Percentiles rank a stretch among this genome's conserved stretches.
Evolutionary conservation across 2,329 filamentous ascomycete species (phyloP).

Genomic region (Didymella arachidicola): DNA sequence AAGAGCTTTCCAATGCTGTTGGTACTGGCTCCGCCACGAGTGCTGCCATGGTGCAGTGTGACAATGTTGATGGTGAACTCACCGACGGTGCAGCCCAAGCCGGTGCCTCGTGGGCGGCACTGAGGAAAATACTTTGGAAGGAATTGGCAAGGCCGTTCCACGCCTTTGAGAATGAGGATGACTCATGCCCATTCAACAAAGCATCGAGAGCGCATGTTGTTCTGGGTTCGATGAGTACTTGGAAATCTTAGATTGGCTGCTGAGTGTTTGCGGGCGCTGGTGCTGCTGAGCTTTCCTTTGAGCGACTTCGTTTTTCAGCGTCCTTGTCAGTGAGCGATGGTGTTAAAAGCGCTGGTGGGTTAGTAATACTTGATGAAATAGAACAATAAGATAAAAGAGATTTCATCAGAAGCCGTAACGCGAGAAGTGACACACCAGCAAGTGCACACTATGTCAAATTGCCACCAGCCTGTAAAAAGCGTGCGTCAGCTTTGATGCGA

Average conservation of each 20-base stretch:
- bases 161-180: neutral
- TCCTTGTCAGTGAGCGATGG: neutral
- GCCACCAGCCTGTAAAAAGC: too few relatives aligned
- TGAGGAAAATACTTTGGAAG: constrained; percentile 1
- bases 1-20: constrained; percentile 1
- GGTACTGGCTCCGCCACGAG: constrained; percentile 2
- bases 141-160: neutral
- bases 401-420: neutral
- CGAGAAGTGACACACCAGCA: too few relatives aligned
- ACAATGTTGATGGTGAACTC: constrained; percentile 3
- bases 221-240: neutral
- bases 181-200: neutral
- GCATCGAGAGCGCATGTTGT: neutral
- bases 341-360: neutral
- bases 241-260: neutral
- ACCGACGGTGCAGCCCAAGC: constrained; percentile 7
- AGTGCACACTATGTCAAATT: too few relatives aligned
- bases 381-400: neutral
- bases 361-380: neutral
- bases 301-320: neutral
- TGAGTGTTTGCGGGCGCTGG: neutral
- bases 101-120: neutral
- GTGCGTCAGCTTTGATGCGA: too few relatives aligned
- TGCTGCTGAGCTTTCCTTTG: neutral
- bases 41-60: neutral